Evolutionary conservation across 176 grass and related monocot species (phyloP).

Genomic region (Typha latifolia): DNA sequence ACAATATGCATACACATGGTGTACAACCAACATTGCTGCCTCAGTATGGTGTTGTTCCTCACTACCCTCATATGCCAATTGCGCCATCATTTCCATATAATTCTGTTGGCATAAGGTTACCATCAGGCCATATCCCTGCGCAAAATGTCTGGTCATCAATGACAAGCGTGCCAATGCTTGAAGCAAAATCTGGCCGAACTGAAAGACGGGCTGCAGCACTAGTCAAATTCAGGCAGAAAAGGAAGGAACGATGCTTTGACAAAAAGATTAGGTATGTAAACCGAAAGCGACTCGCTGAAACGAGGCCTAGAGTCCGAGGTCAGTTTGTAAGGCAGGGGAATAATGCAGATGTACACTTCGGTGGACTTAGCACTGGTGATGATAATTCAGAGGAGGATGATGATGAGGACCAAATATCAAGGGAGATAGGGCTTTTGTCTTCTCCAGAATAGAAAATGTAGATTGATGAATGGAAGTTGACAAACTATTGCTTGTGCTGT

Average conservation of each 20-base stretch:
- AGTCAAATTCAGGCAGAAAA: conserved; percentile 90
- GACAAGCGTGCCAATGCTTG: conserved; percentile 35
- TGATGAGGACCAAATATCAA: conserved; percentile 51
- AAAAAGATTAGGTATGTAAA: conserved; percentile 96
- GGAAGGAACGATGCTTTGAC: conserved; percentile 85
- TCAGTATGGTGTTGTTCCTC: conserved; percentile 57
- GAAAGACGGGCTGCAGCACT: conserved; percentile 68
- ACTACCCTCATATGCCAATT: conserved; percentile 42
- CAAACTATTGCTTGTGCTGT: neutral
- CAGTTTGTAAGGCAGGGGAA: conserved; percentile 78
- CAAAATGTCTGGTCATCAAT: conserved; percentile 43
- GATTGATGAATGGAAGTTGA: neutral
- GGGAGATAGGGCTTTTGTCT: conserved; percentile 50
- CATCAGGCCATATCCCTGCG: conserved; percentile 39
- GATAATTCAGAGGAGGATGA: conserved; percentile 70
- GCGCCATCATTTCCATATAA: conserved; percentile 55
- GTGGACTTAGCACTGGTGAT: conserved; percentile 38
- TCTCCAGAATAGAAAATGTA: conserved; percentile 44
- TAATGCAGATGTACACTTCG: conserved; percentile 34
- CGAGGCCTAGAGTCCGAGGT: conserved; percentile 69
- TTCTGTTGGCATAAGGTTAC: conserved; percentile 34
- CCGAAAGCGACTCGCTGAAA: conserved; percentile 75
- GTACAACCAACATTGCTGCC: conserved; percentile 26
- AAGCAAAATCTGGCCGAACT: conserved; percentile 36
- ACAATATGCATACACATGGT: conserved; percentile 36